A percentile compares a stretch with the other conserved stretches of the same genome.
Conservation (phyloP, 2,329 filamentous ascomycete genomes). For the Eurotiales sp. region DNA sequence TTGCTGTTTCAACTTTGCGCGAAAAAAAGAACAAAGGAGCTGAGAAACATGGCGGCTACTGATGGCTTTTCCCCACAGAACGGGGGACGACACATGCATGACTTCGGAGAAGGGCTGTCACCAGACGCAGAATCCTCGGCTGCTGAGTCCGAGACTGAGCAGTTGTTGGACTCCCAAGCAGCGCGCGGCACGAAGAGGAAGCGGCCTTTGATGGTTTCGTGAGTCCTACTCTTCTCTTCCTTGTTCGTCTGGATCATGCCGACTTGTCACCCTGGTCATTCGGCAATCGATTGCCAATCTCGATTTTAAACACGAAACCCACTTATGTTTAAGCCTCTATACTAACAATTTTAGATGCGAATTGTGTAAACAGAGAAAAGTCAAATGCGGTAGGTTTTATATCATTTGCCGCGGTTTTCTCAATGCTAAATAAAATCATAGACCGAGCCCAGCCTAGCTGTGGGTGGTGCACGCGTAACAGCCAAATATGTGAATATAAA, state of each 20-base stretch:
- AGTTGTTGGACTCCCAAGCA: conserved; percentile 18
- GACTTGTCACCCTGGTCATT: not conserved
- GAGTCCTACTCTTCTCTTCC: conserved; percentile 22
- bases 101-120: conserved; percentile 29
- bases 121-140: conserved; percentile 33
- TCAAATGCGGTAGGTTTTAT: conserved; percentile 40
- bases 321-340: not conserved
- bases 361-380: conserved; percentile 43
- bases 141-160: conserved; percentile 33
- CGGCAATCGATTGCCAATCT: too few relatives aligned
- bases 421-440: conserved; percentile 14
- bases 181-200: conserved; percentile 33
- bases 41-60: conserved; percentile 25
- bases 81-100: conserved; percentile 20
- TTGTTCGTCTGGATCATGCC: not conserved
- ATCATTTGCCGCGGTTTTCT: not conserved
- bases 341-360: conserved; percentile 37
- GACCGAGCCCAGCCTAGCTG: conserved; percentile 59
- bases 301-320: too few relatives aligned
- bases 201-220: conserved; percentile 37
- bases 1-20: too few relatives aligned
- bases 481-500: conserved; percentile 64
- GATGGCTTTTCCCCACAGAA: conserved; percentile 21
- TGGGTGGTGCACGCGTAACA: conserved; percentile 67
- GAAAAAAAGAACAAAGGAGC: too few relatives aligned